Base-by-base conservation (phyloP, 129 eudicot species). In the Kitagawia praeruptora region DNA sequence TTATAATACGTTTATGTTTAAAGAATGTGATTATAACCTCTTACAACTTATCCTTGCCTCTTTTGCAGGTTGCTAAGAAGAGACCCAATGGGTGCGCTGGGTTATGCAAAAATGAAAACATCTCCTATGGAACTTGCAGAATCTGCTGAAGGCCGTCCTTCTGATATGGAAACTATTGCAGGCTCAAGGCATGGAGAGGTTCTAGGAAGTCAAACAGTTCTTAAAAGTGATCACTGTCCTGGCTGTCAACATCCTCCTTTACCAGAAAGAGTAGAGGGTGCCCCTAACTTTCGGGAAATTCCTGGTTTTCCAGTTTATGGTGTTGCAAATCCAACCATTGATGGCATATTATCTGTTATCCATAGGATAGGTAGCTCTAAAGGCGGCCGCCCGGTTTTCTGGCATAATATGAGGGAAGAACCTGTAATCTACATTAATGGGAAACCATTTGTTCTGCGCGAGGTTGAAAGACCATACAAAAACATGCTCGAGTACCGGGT, bases 321-420 rank as follows among this genome's bases (percentile, higher is more conserved):
- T 72, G 98, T 94, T 83, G 98, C 97, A 34, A 94, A 91, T 77
- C 98, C 98, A 70, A 94, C 98, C n/a, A 80, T 91, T 51, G 98
- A 91, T 81, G 98, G 98, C 46, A 94, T 94, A 79, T 89, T 84
- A 80, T 89, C 96, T 66, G 98, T 94, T 78, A 90, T 94, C 74
- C 92, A 83, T 82, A 85, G 96, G 77, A 87, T 94, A 70, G 93
- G 98, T 79, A 87, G 97, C 86, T 85, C 88, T 61, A 89, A 72
- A 82, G 88, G 82, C 41, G 98, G 93, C 58, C 86, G 98, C 41
- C 91, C 98, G 15, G 91, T 94, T 77, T 87, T 94, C 81, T 94
- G 98, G 98, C 98, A 94, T 81, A 94, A 94, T 83, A 94, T 94
- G 98, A 84, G 98, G 84, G 98, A 94, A 88, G 98, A 94, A 75